Evolutionary conservation across 1,284 basidiomycete species (phyloP).

Genomic region (Boletus smithii): DNA sequence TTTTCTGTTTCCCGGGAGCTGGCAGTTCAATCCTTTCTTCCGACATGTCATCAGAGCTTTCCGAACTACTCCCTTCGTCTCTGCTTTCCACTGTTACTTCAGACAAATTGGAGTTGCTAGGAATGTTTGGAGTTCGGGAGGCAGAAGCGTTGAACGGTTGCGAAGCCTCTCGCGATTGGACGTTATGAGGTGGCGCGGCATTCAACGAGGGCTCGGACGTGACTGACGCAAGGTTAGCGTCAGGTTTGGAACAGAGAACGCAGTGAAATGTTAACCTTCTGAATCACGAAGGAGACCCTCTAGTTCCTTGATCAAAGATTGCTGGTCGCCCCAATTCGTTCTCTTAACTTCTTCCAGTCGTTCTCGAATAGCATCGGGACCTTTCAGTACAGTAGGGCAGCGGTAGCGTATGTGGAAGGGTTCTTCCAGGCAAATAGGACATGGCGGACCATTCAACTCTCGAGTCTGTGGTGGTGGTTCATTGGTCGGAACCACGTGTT

Average conservation of each 20-base stretch:
- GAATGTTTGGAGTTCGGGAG: slow-evolving; percentile 16
- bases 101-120: slow-evolving; percentile 24
- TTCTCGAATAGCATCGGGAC: slow-evolving; percentile 37
- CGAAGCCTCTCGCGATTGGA: background rate
- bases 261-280: slow-evolving; percentile 16
- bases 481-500: background rate
- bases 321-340: slow-evolving; percentile 24
- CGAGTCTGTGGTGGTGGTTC: background rate
- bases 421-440: slow-evolving; percentile 40
- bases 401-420: slow-evolving; percentile 39
- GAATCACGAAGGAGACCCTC: slow-evolving; percentile 26
- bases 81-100: slow-evolving; percentile 33
- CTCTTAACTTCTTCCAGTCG: slow-evolving; percentile 39
- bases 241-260: background rate
- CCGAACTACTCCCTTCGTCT: slow-evolving; percentile 36
- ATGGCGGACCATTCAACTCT: slow-evolving; percentile 20
- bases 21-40: slow-evolving; percentile 5
- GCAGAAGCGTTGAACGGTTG: background rate
- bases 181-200: background rate
- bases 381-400: slow-evolving; percentile 43
- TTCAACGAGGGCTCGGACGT: background rate
- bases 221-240: slow-evolving; percentile 4
- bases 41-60: slow-evolving; percentile 28
- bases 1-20: slow-evolving; percentile 4
- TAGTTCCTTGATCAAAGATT: slow-evolving; percentile 37